These are phyloP conservation scores for Metschnikowia cubensis DNA, from an alignment of 805 yeast species.

Conservation along the genomic window DNA sequence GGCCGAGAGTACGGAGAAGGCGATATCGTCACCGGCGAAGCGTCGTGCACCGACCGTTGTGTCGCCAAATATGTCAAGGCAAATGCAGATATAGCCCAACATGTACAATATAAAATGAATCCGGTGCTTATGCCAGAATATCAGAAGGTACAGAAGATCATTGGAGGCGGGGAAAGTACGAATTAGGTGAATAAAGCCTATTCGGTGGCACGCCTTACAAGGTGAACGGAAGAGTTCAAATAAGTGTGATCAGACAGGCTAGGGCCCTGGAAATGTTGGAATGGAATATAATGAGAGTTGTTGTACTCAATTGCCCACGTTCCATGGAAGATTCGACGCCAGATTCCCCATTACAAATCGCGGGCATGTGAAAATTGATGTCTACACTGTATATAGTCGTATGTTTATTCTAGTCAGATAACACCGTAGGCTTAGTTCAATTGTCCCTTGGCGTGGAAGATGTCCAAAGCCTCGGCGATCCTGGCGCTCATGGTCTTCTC, in stretches of 20 bases:
- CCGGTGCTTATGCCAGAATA: conserved; percentile 38
- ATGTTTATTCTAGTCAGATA: not conserved
- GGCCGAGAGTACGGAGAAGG: conserved; percentile 82
- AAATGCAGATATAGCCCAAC: conserved; percentile 58
- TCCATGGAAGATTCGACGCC: too few relatives aligned
- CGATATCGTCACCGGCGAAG: conserved; percentile 82
- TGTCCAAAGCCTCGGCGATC: conserved; percentile 74
- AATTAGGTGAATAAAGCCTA: not conserved
- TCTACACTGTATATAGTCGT: not conserved
- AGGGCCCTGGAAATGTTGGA: too few relatives aligned
- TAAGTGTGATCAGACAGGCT: too few relatives aligned
- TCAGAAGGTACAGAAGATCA: conserved; percentile 22
- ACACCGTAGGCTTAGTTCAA: conserved; percentile 22
- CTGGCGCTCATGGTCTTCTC: conserved; percentile 95
- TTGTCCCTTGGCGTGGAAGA: conserved; percentile 78
- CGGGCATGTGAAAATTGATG: too few relatives aligned
- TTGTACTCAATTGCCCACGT: too few relatives aligned
- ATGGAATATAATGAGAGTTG: too few relatives aligned
- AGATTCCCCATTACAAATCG: too few relatives aligned
- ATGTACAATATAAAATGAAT: conserved; percentile 28
- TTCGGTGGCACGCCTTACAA: not conserved
- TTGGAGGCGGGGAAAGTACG: not conserved
- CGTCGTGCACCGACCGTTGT: conserved; percentile 80
- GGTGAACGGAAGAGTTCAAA: not conserved
- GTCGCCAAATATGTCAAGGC: conserved; percentile 77